Conservation (phyloP, 2,329 filamentous ascomycete species). For the Byssochlamys sp. region DNA sequence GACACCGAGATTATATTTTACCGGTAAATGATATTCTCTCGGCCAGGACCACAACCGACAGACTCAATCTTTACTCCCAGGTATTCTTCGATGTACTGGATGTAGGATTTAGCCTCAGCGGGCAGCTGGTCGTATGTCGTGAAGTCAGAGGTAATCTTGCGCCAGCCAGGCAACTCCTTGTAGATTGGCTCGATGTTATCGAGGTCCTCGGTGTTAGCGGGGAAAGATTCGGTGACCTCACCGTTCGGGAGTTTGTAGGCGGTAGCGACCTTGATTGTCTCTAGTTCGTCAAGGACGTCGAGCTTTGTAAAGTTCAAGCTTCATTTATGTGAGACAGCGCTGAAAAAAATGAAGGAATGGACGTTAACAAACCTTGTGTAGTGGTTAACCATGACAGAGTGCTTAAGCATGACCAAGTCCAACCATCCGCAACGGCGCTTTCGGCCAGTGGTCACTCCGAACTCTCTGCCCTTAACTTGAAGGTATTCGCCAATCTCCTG, state of each 20-base stretch:
- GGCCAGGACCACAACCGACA: slow-evolving; percentile 53
- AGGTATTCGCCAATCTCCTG: slow-evolving; percentile 44
- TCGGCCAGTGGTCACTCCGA: slow-evolving; percentile 51
- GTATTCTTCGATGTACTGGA: slow-evolving; percentile 52
- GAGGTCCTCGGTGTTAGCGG: slow-evolving; percentile 46
- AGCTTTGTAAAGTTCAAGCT: slow-evolving; percentile 56
- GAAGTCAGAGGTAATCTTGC: slow-evolving; percentile 48
- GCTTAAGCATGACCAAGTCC: slow-evolving; percentile 55
- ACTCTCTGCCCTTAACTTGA: slow-evolving; percentile 47
- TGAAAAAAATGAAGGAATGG: neutral
- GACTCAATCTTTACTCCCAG: slow-evolving; percentile 51
- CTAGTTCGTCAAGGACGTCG: slow-evolving; percentile 55
- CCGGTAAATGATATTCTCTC: slow-evolving; percentile 50
- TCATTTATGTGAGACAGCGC: neutral
- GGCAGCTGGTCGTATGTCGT: slow-evolving; percentile 50
- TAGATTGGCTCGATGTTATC: slow-evolving; percentile 49
- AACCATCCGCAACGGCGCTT: slow-evolving; percentile 56
- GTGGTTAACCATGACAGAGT: slow-evolving; percentile 48
- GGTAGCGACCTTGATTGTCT: slow-evolving; percentile 53
- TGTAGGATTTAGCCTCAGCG: slow-evolving; percentile 48
- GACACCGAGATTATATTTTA: neutral
- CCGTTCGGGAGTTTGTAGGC: slow-evolving; percentile 46
- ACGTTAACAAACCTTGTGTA: slow-evolving; percentile 26
- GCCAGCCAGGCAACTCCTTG: slow-evolving; percentile 53
- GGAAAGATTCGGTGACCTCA: slow-evolving; percentile 45